Evolutionary conservation across 331 rosid genomes (phyloP).

Genomic region (Stylosanthes scabra): DNA sequence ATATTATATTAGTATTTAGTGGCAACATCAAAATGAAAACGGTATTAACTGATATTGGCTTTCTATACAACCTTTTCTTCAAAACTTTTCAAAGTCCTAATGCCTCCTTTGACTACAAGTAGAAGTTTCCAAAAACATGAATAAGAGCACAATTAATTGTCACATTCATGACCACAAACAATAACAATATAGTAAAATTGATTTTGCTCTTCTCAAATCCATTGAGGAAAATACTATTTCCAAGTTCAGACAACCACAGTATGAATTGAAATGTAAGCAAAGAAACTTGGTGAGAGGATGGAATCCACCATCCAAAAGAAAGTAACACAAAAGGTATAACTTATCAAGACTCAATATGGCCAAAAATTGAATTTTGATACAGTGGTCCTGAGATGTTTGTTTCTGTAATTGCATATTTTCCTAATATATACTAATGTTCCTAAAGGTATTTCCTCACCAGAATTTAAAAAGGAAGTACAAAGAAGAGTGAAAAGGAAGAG

Average conservation of each 20-base stretch:
- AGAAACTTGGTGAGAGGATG: conserved; percentile 9
- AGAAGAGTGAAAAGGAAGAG: not conserved
- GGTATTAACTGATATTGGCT: not conserved
- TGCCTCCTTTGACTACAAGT: no score
- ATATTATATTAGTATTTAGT: no score
- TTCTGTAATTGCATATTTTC: not conserved
- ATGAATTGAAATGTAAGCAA: not conserved
- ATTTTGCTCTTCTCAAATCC: not conserved
- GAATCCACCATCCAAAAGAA: conserved; percentile 8
- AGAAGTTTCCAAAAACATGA: no score
- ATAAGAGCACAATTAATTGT: no score
- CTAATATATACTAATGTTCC: not conserved
- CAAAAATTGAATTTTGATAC: conserved; percentile 6
- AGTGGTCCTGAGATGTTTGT: conserved; percentile 3
- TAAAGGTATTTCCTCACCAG: not conserved
- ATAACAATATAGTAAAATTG: no score
- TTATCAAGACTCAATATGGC: not conserved
- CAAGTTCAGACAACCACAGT: conserved; percentile 2
- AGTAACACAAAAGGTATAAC: conserved; percentile 1
- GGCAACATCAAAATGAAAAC: not conserved
- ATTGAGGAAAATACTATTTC: not conserved
- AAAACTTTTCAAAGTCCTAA: no score
- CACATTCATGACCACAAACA: no score
- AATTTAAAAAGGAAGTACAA: not conserved
- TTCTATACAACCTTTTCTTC: no score